Percentiles rank a stretch among this genome's conserved stretches.
These are phyloP conservation scores for Beauveria rudraprayagi DNA, from an alignment of 2,329 filamentous ascomycete species.

Conservation along the genomic window DNA sequence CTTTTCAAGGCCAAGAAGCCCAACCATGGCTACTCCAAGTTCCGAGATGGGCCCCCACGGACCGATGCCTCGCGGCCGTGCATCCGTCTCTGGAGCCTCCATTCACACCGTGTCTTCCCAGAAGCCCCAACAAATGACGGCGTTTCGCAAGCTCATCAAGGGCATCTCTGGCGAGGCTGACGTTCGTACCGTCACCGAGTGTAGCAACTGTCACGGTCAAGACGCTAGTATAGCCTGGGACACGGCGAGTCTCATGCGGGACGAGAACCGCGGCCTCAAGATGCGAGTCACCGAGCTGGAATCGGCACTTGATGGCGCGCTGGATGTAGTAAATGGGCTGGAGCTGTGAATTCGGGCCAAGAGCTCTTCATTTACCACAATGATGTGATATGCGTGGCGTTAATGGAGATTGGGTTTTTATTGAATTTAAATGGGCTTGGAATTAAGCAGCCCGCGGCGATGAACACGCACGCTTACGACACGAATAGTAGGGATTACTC, in stretches of 20 bases:
- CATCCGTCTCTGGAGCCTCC: conserved; percentile 30
- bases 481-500: not conserved
- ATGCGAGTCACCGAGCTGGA: conserved; percentile 51
- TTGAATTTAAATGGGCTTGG: conserved; percentile 1
- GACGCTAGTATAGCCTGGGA: conserved; percentile 56
- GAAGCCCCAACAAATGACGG: conserved; percentile 22
- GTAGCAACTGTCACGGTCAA: conserved; percentile 50
- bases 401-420: not conserved
- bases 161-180: conserved; percentile 31
- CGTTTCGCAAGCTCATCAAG: conserved; percentile 35
- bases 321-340: conserved; percentile 52
- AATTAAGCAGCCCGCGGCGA: not conserved
- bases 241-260: conserved; percentile 51
- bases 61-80: not conserved
- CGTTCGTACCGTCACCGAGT: conserved; percentile 25
- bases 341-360: not conserved
- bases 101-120: conserved; percentile 30
- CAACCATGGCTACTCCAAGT: conserved; percentile 37
- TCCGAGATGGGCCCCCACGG: conserved; percentile 22
- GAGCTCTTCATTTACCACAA: not conserved
- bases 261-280: conserved; percentile 57
- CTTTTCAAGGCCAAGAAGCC: conserved; percentile 53
- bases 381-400: conserved; percentile 7
- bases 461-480: not conserved
- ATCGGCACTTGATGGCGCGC: conserved; percentile 49